Evolutionary conservation across 2,329 filamentous ascomycete genomes (phyloP), one percentile per base, ranked within the genome.

Genomic region (Phoma sp.): DNA sequence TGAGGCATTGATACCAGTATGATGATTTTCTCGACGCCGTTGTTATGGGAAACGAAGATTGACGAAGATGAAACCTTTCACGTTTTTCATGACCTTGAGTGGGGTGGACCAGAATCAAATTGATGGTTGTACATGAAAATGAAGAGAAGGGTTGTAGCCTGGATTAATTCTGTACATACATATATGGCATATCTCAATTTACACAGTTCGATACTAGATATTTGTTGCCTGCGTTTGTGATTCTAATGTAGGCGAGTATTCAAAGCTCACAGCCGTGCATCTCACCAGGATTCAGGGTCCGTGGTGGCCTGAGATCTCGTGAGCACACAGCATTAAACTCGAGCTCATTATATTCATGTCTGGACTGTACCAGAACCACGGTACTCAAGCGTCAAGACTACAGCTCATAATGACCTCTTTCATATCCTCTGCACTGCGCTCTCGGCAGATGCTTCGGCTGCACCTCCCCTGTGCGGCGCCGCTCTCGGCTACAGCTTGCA

Each of bases 101-200:
- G 22, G 17, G 27, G 24, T 33, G 49, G 31, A 13, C 19, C 37
- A 32, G 12, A 36, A 32, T 19, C 17, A 41, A 39, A 47, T 46
- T 43, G 52, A 55, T 32, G 41, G 15, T 27, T 51, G 52, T 55
- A 51, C 33, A 55, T 55, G 46, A 36, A 39, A 19, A 22, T 17
- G 17, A 13, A 38, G 32, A 25, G 22, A 36, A 32, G 13, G 37
- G 31, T 25, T 17, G 32, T 32, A 36, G 10, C 40, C 46, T 43
- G 32, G 15, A 38, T 35, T 35, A 51, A 45, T 55, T 33, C 24
- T 51, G 41, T 50, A 51, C 47, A 55, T 50, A 55, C 36, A 51
- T 43, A 40, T 21, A 24, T 43, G 17, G 27, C 46, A 39, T 55
- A 25, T 25, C 36, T 33, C 33, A 50, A 46, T 51, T 17, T 31